These are phyloP conservation scores for Nigrospora oryzae DNA, from an alignment of 2,329 filamentous ascomycete species.

Conservation along the genomic window DNA sequence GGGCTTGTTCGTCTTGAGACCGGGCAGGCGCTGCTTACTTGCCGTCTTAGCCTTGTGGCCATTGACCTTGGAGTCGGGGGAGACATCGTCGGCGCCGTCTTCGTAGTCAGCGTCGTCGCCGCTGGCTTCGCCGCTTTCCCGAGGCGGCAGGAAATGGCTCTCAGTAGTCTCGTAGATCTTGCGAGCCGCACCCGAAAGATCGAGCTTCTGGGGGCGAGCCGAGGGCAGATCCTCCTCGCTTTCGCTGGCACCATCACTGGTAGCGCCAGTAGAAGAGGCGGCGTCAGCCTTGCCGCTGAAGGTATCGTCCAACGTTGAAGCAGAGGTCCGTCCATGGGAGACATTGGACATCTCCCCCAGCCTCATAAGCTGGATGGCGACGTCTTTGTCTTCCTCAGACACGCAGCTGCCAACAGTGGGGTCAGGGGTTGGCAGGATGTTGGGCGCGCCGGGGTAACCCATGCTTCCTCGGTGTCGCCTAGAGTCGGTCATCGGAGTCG, in stretches of 20 bases:
- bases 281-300: constrained; percentile 84
- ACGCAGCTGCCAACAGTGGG: constrained; percentile 96
- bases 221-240: constrained; percentile 55
- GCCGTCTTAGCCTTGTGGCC: constrained; percentile 32
- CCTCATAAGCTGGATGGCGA: constrained; percentile 93
- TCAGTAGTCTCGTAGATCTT: constrained; percentile 43
- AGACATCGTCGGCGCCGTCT: constrained; percentile 16
- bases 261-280: constrained; percentile 77
- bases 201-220: constrained; percentile 49
- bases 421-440: constrained; percentile 83
- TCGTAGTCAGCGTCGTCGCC: constrained; percentile 50
- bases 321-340: constrained; percentile 85
- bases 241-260: constrained; percentile 67
- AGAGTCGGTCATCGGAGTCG: constrained; percentile 52
- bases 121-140: constrained; percentile 34
- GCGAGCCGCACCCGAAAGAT: constrained; percentile 30
- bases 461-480: constrained; percentile 60
- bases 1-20: constrained; percentile 34
- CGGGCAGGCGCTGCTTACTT: constrained; percentile 19
- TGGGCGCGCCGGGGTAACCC: constrained; percentile 42
- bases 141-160: constrained; percentile 40
- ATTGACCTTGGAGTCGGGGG: constrained; percentile 14
- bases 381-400: constrained; percentile 88
- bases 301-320: constrained; percentile 87
- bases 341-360: constrained; percentile 90